Base-by-base conservation (phyloP, 192 early-diverging fungal genomes). In the Podila epigama region DNA sequence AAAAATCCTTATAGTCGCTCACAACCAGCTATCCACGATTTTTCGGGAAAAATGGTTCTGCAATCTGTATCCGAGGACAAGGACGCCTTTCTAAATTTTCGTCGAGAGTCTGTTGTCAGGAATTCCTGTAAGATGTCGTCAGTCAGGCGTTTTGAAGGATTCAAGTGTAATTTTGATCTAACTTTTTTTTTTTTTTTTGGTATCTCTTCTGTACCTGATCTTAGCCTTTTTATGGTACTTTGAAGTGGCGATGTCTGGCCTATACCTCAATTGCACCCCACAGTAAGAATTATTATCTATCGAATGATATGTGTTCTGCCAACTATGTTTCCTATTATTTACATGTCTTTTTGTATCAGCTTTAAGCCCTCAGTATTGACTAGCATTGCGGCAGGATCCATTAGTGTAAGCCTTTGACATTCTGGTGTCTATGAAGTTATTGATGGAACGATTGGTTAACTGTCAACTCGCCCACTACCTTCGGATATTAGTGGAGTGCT, bases 161-260 rank as follows among this genome's bases (percentile, higher is more conserved):
- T n/a, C n/a, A n/a, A n/a, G n/a, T n/a, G n/a, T n/a, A n/a, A n/a
- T n/a, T n/a, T n/a, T n/a, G n/a, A n/a, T n/a, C n/a, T n/a, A n/a
- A n/a, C n/a, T n/a, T n/a, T n/a, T n/a, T n/a, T n/a, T n/a, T n/a
- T n/a, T n/a, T n/a, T n/a, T n/a, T n/a, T n/a, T n/a, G n/a, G n/a
- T n/a, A n/a, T n/a, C n/a, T n/a, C n/a, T n/a, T 51, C 50, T 22
- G 20, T 51, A 22, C 18, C 9, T 51, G 50, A 51, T 51, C 50
- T 18, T 54, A 54, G 52, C 52, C 22, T 9, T 22, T 31, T 11
- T 54, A 32, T 54, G 52, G 52, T 54, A 54, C 52, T 54, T 54
- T 29, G 6, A 54, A 25, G 52, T 20, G 20, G 50, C 50, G 11
- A 6, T 20, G 50, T 18, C 9, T 20, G 50, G 11, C 50, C 25